Evolutionary conservation across 1,139 yeast genomes (phyloP).

Genomic region (Lodderomyces oxycetoniae): DNA sequence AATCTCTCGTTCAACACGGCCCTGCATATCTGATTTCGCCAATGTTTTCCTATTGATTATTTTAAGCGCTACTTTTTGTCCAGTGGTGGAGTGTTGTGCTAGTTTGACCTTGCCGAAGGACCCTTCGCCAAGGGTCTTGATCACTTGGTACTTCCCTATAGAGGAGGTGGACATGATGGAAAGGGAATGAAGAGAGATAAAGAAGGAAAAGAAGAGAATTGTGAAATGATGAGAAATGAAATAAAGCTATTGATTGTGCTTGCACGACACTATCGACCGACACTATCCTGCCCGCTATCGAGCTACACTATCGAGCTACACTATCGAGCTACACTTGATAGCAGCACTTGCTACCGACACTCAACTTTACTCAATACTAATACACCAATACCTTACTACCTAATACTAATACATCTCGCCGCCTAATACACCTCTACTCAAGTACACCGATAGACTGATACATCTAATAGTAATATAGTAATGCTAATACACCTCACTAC

Average conservation of each 20-base stretch:
- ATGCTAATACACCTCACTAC: too few species aligned
- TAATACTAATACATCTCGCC: too few species aligned
- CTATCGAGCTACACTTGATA: slow-evolving; percentile 1
- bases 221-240: slow-evolving; percentile 14
- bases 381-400: too few species aligned
- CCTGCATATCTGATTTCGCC: slow-evolving; percentile 97
- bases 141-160: slow-evolving; percentile 90
- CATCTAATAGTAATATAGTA: too few species aligned
- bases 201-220: too few species aligned
- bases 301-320: too few species aligned
- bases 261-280: too few species aligned
- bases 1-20: slow-evolving; percentile 91
- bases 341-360: slow-evolving; percentile 2
- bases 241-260: slow-evolving; percentile 10
- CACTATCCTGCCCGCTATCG: too few species aligned
- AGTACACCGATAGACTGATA: too few species aligned
- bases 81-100: slow-evolving; percentile 90
- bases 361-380: too few species aligned
- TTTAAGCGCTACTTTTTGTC: slow-evolving; percentile 90
- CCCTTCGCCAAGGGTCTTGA: slow-evolving; percentile 94
- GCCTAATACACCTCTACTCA: too few species aligned
- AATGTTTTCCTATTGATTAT: slow-evolving; percentile 90
- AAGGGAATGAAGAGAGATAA: too few species aligned
- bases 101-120: slow-evolving; percentile 96
- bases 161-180: slow-evolving; percentile 49